phyloP scores from a whole-genome alignment of 2,329 filamentous ascomycete genomes.

The Verticillium zaregamsianum region DNA sequence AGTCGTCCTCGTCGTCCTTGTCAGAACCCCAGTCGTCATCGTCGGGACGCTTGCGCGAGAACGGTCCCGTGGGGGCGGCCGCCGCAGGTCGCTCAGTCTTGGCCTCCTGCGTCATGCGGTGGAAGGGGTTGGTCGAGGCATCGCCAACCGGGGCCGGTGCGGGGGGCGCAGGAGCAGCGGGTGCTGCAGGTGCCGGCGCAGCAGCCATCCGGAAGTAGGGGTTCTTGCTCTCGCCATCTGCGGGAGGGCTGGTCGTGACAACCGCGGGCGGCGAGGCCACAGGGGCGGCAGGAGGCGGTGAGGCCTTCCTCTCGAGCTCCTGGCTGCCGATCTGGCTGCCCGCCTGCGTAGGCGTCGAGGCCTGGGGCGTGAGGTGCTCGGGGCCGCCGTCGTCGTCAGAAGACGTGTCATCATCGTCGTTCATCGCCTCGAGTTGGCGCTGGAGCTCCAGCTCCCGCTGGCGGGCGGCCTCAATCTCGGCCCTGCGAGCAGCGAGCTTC shows the following conservation, averaged over 20 bases:
- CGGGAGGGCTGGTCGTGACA: slow-evolving; percentile 48
- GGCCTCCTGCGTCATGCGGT: slow-evolving; percentile 70
- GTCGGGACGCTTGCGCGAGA: slow-evolving; percentile 50
- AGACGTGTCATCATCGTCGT: slow-evolving; percentile 67
- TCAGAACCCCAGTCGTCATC: slow-evolving; percentile 85
- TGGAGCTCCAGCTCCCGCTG: slow-evolving; percentile 88
- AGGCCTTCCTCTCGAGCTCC: slow-evolving; percentile 48
- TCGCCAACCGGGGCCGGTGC: slow-evolving; percentile 35
- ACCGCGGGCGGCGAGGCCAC: slow-evolving; percentile 46
- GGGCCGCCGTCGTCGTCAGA: slow-evolving; percentile 77
- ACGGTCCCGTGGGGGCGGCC: slow-evolving; percentile 38
- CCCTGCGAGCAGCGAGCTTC: slow-evolving; percentile 76
- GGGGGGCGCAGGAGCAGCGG: slow-evolving; percentile 36
- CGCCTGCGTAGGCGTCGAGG: slow-evolving; percentile 52
- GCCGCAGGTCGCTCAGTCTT: slow-evolving; percentile 33
- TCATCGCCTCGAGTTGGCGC: slow-evolving; percentile 74
- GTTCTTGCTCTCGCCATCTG: slow-evolving; percentile 80
- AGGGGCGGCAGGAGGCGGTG: slow-evolving; percentile 45
- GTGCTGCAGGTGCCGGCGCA: slow-evolving; percentile 37
- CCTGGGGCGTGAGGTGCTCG: slow-evolving; percentile 61
- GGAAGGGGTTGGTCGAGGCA: slow-evolving; percentile 92
- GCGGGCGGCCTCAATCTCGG: slow-evolving; percentile 86
- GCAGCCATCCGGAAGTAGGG: slow-evolving; percentile 79
- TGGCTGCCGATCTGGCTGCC: slow-evolving; percentile 49
- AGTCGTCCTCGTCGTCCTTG: slow-evolving; percentile 53